phyloP scores from a whole-genome alignment of 306 rosid species.

The Castanospermum australe region DNA sequence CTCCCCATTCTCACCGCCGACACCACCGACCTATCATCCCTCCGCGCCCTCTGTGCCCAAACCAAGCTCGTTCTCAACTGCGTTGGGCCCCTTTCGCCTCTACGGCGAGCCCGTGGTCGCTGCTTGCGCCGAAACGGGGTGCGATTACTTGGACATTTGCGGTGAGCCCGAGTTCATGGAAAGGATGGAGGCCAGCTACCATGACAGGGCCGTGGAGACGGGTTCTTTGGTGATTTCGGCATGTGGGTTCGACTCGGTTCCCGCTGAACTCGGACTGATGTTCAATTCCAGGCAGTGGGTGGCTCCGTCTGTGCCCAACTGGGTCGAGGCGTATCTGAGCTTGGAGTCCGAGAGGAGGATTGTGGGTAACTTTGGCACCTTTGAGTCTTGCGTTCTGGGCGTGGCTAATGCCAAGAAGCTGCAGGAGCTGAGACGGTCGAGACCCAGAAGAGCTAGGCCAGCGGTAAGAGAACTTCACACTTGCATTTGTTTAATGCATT shows the following conservation, averaged over 20 bases:
- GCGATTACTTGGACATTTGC: conserved; percentile 81
- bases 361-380: conserved; percentile 76
- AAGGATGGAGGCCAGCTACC: conserved; percentile 56
- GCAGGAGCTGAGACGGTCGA: conserved; percentile 51
- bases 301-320: conserved; percentile 44
- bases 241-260: conserved; percentile 91
- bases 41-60: conserved; percentile 56
- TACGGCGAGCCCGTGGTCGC: conserved; percentile 77
- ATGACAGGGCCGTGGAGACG: conserved; percentile 36
- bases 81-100: conserved; percentile 89
- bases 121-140: conserved; percentile 67
- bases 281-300: conserved; percentile 79
- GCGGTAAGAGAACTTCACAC: conserved; percentile 36
- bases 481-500: not conserved
- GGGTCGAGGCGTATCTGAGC: conserved; percentile 64
- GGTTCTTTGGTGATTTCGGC: conserved; percentile 81
- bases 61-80: conserved; percentile 82
- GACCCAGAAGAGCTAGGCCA: conserved; percentile 63
- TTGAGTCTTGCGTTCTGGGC: conserved; percentile 73
- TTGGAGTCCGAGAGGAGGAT: conserved; percentile 70
- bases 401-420: conserved; percentile 60
- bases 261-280: conserved; percentile 80
- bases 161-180: conserved; percentile 96
- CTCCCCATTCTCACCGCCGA: conserved; percentile 64
- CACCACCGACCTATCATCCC: conserved; percentile 57